Conservation (phyloP, 345 rosid species). For the Rhodomyrtus tomentosa region DNA sequence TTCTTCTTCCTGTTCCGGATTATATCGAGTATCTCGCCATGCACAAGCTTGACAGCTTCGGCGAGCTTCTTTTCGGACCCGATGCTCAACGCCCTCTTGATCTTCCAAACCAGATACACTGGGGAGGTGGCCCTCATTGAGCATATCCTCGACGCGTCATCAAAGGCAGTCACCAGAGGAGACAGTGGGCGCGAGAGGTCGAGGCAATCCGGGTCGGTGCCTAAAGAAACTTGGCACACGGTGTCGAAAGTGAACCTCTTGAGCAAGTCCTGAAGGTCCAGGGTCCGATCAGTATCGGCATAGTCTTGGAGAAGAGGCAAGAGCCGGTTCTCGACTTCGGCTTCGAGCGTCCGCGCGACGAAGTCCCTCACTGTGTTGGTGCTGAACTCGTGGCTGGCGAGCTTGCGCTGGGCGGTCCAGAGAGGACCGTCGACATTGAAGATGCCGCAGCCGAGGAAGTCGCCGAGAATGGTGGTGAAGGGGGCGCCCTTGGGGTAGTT, state of each 20-base stretch:
- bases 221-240: slow-evolving; percentile 35
- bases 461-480: slow-evolving; percentile 67
- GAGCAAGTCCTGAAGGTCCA: slow-evolving; percentile 52
- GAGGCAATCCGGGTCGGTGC: slow-evolving; percentile 44
- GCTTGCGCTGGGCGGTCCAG: slow-evolving; percentile 57
- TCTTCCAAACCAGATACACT: slow-evolving; percentile 42
- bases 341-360: slow-evolving; percentile 28
- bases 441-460: slow-evolving; percentile 71
- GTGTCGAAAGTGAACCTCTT: slow-evolving; percentile 51
- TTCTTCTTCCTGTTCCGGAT: slow-evolving; percentile 24
- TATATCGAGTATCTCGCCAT: slow-evolving; percentile 16
- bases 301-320: slow-evolving; percentile 35
- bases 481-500: slow-evolving; percentile 86
- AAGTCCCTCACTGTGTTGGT: slow-evolving; percentile 49
- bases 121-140: slow-evolving; percentile 53
- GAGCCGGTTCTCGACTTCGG: slow-evolving; percentile 42
- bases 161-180: slow-evolving; percentile 35
- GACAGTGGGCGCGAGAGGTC: slow-evolving; percentile 30
- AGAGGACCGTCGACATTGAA: slow-evolving; percentile 74
- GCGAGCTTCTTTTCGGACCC: slow-evolving; percentile 52
- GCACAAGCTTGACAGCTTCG: slow-evolving; percentile 28
- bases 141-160: slow-evolving; percentile 36
- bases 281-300: background rate
- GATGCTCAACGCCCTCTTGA: slow-evolving; percentile 34
- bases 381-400: slow-evolving; percentile 73